Percentiles rank a stretch among this genome's conserved stretches.
phyloP scores from a whole-genome alignment of 2,329 filamentous ascomycete species.

The Rhynchosporium agropyri region DNA sequence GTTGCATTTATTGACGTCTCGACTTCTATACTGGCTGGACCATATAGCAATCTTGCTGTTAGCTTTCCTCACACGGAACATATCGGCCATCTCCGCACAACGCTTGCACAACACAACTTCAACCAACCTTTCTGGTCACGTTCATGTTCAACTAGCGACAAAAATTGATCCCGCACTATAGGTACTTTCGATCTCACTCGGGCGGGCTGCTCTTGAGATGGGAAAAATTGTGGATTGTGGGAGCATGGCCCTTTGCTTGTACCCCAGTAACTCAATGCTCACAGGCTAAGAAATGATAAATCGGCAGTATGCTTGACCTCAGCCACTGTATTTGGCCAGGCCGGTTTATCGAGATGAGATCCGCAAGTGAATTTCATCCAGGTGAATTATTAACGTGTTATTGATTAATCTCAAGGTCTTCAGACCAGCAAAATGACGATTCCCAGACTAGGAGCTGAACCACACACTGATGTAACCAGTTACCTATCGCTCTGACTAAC shows the following conservation, averaged over 20 bases:
- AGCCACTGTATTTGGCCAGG: too few species aligned
- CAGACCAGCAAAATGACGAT: not conserved
- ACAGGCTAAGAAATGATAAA: not conserved
- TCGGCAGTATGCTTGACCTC: not conserved
- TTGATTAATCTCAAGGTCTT: not conserved
- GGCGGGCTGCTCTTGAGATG: too few species aligned
- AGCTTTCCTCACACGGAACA: not conserved
- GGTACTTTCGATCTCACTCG: too few species aligned
- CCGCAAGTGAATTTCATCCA: too few species aligned
- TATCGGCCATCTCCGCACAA: not conserved
- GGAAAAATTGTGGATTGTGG: too few species aligned
- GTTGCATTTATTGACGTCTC: not conserved
- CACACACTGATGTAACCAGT: not conserved
- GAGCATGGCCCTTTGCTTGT: too few species aligned
- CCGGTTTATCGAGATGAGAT: too few species aligned
- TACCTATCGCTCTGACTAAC: not conserved
- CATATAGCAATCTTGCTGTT: not conserved
- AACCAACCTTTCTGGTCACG: not conserved
- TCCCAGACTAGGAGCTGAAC: not conserved
- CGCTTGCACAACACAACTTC: not conserved
- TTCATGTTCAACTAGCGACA: not conserved
- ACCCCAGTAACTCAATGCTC: not conserved
- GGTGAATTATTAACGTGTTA: not conserved
- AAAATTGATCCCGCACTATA: not conserved
- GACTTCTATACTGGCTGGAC: too few species aligned